Percentiles rank a stretch among this genome's conserved stretches.
These are phyloP conservation scores for Corynespora cassiicola DNA, from an alignment of 2,329 filamentous ascomycete genomes.

Conservation along the genomic window DNA sequence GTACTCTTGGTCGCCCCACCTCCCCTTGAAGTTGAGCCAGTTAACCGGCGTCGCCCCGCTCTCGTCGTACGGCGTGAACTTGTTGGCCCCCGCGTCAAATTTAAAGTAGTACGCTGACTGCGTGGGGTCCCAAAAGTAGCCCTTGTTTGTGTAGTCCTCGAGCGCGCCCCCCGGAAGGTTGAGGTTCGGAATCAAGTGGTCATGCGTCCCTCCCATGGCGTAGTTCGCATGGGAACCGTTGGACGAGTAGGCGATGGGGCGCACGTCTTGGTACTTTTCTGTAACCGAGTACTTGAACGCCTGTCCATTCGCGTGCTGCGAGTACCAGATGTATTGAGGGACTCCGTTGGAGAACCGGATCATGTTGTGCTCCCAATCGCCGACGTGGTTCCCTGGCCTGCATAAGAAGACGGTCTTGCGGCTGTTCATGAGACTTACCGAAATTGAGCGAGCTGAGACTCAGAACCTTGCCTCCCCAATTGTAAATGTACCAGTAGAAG, in stretches of 20 bases:
- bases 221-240: constrained; percentile 72
- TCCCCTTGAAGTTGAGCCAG: constrained; percentile 64
- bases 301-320: constrained; percentile 67
- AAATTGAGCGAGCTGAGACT: constrained; percentile 51
- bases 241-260: constrained; percentile 65
- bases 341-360: constrained; percentile 65
- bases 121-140: constrained; percentile 66
- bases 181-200: constrained; percentile 67
- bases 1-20: constrained; percentile 69
- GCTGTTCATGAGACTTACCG: constrained; percentile 28
- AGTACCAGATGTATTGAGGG: constrained; percentile 67
- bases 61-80: constrained; percentile 56
- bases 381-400: constrained; percentile 65
- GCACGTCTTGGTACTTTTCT: constrained; percentile 57
- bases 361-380: constrained; percentile 73
- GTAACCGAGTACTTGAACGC: constrained; percentile 66
- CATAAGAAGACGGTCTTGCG: neutral
- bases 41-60: constrained; percentile 54
- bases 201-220: constrained; percentile 64
- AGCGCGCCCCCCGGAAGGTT: constrained; percentile 61
- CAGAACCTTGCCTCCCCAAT: constrained; percentile 60
- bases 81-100: constrained; percentile 51
- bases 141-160: constrained; percentile 62
- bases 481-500: constrained; percentile 68
- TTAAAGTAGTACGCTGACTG: constrained; percentile 63